phyloP scores from a whole-genome alignment of 225 moss, liverwort and hornwort genomes.

The Antitrichia curtipendula region DNA sequence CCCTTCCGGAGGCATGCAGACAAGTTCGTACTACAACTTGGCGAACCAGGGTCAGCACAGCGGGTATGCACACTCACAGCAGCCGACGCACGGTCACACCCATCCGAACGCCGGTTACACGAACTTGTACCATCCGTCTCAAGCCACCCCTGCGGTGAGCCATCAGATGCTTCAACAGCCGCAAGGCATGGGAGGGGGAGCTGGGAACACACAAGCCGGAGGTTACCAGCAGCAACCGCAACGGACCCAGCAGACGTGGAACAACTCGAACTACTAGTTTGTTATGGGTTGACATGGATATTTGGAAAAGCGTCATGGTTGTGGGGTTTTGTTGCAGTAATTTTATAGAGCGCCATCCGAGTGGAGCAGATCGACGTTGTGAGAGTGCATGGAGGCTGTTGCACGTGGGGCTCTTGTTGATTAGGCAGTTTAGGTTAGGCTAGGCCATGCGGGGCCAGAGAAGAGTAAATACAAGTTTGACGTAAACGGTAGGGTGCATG shows the following conservation, averaged over 20 bases:
- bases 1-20: constrained; percentile 65
- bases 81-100: constrained; percentile 52
- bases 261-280: constrained; percentile 50
- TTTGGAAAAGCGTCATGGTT: neutral
- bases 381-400: neutral
- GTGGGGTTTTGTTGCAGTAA: neutral
- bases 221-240: constrained; percentile 82
- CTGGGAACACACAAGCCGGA: constrained; percentile 46
- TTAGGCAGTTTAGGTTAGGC: constrained; percentile 23
- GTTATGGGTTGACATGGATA: neutral
- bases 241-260: constrained; percentile 85
- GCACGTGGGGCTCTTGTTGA: constrained; percentile 37
- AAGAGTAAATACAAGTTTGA: constrained; percentile 52
- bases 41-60: constrained; percentile 86
- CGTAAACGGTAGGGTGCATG: constrained; percentile 5
- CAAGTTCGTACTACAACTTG: constrained; percentile 86
- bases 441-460: constrained; percentile 38
- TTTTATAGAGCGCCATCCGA: constrained; percentile 3
- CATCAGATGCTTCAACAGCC: constrained; percentile 96
- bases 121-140: constrained; percentile 91
- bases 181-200: constrained; percentile 62
- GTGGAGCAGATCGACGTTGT: constrained; percentile 6
- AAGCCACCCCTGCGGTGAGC: constrained; percentile 50
- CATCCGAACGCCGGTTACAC: constrained; percentile 63
- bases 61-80: constrained; percentile 68